phyloP scores from a whole-genome alignment of 2,329 filamentous ascomycete genomes.

The Ceratocystis papillata region DNA sequence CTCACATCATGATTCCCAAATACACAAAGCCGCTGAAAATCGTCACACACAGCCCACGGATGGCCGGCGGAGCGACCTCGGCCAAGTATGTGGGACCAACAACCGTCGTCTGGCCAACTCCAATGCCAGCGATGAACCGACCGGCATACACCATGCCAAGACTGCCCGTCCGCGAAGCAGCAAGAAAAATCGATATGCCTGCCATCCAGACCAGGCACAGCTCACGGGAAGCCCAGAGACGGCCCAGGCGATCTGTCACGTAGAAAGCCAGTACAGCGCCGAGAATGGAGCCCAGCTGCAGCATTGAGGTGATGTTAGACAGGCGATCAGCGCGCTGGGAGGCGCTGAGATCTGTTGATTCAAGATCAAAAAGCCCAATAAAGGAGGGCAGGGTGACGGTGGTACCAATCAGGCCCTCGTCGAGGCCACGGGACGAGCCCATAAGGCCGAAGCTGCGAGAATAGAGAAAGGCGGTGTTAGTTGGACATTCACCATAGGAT shows the following conservation, averaged over 20 bases:
- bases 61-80: slow-evolving; percentile 57
- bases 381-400: slow-evolving; percentile 32
- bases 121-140: slow-evolving; percentile 54
- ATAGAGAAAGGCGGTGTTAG: background rate
- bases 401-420: slow-evolving; percentile 67
- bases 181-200: slow-evolving; percentile 49
- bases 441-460: slow-evolving; percentile 53
- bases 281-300: slow-evolving; percentile 64
- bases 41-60: slow-evolving; percentile 62
- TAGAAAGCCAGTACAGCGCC: slow-evolving; percentile 55
- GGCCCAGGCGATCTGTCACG: slow-evolving; percentile 50
- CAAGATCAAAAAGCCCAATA: slow-evolving; percentile 43
- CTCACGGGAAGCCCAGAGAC: slow-evolving; percentile 50
- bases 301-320: slow-evolving; percentile 70
- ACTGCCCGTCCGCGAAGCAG: slow-evolving; percentile 40
- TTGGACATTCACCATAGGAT: background rate
- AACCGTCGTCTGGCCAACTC: slow-evolving; percentile 56
- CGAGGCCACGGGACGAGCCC: slow-evolving; percentile 66
- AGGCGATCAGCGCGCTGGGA: slow-evolving; percentile 55
- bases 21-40: slow-evolving; percentile 51
- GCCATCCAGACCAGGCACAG: slow-evolving; percentile 48
- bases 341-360: slow-evolving; percentile 41
- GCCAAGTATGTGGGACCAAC: slow-evolving; percentile 62
- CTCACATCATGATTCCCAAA: slow-evolving; percentile 56
- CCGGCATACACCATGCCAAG: slow-evolving; percentile 52